These are phyloP conservation scores for Thielaviopsis punctulata DNA, from an alignment of 2,329 filamentous ascomycete genomes.

Conservation along the genomic window DNA sequence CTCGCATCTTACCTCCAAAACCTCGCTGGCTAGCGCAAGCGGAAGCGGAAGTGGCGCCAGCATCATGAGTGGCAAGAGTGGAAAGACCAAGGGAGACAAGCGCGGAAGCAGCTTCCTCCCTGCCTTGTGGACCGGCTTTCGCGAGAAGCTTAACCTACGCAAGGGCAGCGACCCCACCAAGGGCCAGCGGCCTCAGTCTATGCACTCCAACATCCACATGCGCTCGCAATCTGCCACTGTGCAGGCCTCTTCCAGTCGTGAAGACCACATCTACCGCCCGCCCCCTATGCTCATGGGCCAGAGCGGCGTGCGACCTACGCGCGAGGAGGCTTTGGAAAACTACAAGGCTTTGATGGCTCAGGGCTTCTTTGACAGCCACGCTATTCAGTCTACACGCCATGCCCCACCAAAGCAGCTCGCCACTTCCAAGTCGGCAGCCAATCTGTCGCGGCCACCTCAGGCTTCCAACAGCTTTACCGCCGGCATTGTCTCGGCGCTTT, in stretches of 20 bases:
- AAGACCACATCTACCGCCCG: neutral
- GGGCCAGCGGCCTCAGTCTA: constrained; percentile 9
- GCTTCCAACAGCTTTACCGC: constrained; percentile 3
- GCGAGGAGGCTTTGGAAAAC: constrained; percentile 36
- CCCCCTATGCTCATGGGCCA: constrained; percentile 1
- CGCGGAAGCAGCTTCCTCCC: constrained; percentile 10
- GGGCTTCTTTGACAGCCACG: constrained; percentile 41
- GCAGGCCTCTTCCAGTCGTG: neutral
- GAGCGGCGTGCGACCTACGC: constrained; percentile 11
- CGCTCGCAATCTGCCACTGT: neutral
- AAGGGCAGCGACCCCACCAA: constrained; percentile 6
- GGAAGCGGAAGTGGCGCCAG: neutral
- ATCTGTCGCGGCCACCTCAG: constrained; percentile 9
- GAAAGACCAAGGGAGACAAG: constrained; percentile 9
- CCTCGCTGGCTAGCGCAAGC: neutral
- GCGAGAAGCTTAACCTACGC: constrained; percentile 16
- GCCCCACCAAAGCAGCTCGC: constrained; percentile 18
- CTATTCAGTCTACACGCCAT: constrained; percentile 38
- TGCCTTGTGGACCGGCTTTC: constrained; percentile 17
- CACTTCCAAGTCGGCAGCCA: constrained; percentile 9
- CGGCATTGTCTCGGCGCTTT: constrained; percentile 4
- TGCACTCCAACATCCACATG: constrained; percentile 5
- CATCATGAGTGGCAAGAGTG: constrained; percentile 7
- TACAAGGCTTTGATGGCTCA: constrained; percentile 39
- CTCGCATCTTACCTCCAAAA: constrained; percentile 3